Evolutionary conservation across 306 rosid species (phyloP), one percentile per base, ranked within the genome.

Genomic region (Herpetospermum pedunculosum): DNA sequence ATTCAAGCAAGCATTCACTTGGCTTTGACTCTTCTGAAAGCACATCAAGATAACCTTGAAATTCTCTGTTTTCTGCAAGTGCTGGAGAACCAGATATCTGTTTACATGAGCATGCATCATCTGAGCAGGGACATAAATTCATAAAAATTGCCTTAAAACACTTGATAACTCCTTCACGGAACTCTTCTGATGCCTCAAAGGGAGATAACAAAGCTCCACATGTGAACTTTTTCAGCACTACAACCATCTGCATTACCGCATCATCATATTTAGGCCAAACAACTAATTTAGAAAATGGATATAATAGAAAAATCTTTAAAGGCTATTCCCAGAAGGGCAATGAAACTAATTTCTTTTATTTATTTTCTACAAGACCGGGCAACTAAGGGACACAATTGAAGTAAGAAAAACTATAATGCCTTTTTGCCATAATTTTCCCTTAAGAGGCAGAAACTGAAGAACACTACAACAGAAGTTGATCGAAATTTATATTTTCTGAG

Each of bases 131-230:
- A 76, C 72, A 5, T 81, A 94, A 84, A 82, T 77, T 84, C 78
- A 78, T 73, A 79, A 94, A 86, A 53, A 94, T 75, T 32, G 85
- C 90, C 90, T 75, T 88, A 74, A 86, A 84, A 82, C 97, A 94
- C 84, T 85, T 83, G 23, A 94, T 54, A 81, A 89, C 81, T 84
- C 98, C 97, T 88, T 83, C 98, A 59, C 97, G 97, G 53, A 94
- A 89, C 88, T 94, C 98, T 84, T 94, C 98, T 48, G 98, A 94
- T 49, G 98, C 98, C 70, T 94, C 95, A 2, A 84, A 80, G 25
- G 97, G 96, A 73, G 96, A 83, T 69, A 94, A 84, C 82, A 94
- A 72, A 50, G 97, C 98, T 75, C 96, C 97, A 28, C 82, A 84
- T 13, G 98, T 94, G 78, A 94, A 91, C 84, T 91, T 94, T 78